Evolutionary conservation across 2,329 filamentous ascomycete species (phyloP).

Genomic region (Periconia sp.): DNA sequence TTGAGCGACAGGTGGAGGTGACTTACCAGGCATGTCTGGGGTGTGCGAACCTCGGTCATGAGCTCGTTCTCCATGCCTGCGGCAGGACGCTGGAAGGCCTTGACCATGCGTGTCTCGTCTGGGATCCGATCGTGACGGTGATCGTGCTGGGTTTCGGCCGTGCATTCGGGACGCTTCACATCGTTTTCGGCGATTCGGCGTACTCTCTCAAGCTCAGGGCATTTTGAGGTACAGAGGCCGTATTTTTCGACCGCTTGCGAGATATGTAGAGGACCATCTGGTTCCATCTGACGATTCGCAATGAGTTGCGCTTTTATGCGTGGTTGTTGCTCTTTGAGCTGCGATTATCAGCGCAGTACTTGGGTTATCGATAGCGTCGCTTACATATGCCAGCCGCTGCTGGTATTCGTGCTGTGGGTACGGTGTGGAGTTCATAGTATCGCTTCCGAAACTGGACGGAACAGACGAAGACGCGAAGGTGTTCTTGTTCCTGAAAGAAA

Average conservation of each 20-base stretch:
- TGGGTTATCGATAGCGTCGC: neutral
- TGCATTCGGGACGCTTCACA: constrained; percentile 65
- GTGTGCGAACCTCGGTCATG: constrained; percentile 68
- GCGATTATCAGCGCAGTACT: constrained; percentile 13
- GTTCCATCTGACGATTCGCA: constrained; percentile 49
- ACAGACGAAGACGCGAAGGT: no score
- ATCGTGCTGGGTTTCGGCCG: constrained; percentile 41
- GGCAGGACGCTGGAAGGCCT: constrained; percentile 67
- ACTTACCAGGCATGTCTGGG: constrained; percentile 50
- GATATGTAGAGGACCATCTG: constrained; percentile 63
- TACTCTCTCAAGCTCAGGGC: constrained; percentile 67
- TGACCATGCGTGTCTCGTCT: constrained; percentile 65
- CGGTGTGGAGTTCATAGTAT: constrained; percentile 27
- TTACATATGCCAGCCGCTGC: constrained; percentile 32
- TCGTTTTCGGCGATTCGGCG: constrained; percentile 67
- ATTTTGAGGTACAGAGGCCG: constrained; percentile 69
- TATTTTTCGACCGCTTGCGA: constrained; percentile 66
- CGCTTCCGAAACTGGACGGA: constrained; percentile 6
- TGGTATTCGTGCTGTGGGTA: constrained; percentile 29
- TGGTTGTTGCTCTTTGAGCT: constrained; percentile 26
- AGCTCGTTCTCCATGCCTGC: constrained; percentile 68
- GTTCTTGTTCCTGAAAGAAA: neutral
- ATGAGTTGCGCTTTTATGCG: constrained; percentile 58
- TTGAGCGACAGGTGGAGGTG: constrained; percentile 5
- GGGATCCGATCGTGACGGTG: constrained; percentile 43